Percentiles rank a stretch among this genome's conserved stretches.
Evolutionary conservation across 2,329 filamentous ascomycete genomes (phyloP).

Genomic region (Nemania serpens): DNA sequence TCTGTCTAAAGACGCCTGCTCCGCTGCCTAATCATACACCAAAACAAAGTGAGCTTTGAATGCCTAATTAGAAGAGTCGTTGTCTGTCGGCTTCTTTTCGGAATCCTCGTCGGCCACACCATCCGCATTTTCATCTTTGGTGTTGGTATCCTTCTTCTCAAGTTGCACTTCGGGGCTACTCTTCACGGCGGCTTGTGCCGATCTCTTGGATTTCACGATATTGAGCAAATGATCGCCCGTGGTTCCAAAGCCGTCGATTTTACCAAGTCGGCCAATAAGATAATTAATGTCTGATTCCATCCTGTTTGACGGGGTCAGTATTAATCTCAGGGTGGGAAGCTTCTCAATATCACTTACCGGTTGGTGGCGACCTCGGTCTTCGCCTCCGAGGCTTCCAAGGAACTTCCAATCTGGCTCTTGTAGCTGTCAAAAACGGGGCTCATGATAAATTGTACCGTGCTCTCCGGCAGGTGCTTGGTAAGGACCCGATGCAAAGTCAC

Average conservation of each 20-base stretch:
- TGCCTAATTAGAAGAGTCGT: constrained; percentile 25
- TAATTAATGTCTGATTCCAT: constrained; percentile 77
- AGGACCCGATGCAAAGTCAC: constrained; percentile 82
- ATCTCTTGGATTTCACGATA: constrained; percentile 64
- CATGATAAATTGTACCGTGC: constrained; percentile 82
- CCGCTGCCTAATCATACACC: constrained; percentile 5
- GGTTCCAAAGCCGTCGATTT: constrained; percentile 79
- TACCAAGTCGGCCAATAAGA: constrained; percentile 71
- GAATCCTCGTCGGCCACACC: constrained; percentile 1
- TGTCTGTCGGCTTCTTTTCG: constrained; percentile 17
- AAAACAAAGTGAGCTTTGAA: constrained; percentile 10
- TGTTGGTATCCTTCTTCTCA: constrained; percentile 9
- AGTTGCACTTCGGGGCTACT: constrained; percentile 16
- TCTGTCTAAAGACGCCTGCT: constrained; percentile 3
- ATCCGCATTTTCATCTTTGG: constrained; percentile 4
- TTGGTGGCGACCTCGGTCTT: constrained; percentile 70
- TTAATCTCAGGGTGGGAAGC: background rate
- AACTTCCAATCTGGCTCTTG: constrained; percentile 75
- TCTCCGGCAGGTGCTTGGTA: constrained; percentile 78
- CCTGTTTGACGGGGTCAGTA: constrained; percentile 49
- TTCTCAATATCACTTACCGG: constrained; percentile 58
- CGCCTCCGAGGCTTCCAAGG: constrained; percentile 67
- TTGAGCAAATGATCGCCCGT: constrained; percentile 71
- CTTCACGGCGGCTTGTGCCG: constrained; percentile 30
- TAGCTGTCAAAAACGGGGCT: constrained; percentile 81